Percentiles rank a stretch among this genome's conserved stretches.
Conservation (phyloP, 768 basidiomycete species). For the Lentinula raphanica region DNA sequence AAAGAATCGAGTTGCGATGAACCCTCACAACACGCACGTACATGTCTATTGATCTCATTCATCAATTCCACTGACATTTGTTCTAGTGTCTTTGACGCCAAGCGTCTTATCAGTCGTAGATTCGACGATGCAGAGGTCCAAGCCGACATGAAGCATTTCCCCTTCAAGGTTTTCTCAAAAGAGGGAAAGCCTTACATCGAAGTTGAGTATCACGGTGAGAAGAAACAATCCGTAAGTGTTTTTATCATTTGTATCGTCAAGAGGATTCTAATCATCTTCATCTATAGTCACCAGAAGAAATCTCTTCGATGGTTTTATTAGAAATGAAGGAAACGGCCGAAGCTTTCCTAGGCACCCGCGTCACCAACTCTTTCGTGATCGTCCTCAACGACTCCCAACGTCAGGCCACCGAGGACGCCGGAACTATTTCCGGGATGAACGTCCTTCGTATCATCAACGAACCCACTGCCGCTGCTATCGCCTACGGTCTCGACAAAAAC, state of each 20-base stretch:
- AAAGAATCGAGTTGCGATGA: slow-evolving; percentile 73
- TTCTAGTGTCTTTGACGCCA: slow-evolving; percentile 44
- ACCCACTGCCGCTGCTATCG: slow-evolving; percentile 67
- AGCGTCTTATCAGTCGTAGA: slow-evolving; percentile 52
- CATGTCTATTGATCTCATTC: slow-evolving; percentile 1
- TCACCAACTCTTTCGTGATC: slow-evolving; percentile 55
- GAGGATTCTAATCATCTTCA: not conserved
- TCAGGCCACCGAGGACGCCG: slow-evolving; percentile 66
- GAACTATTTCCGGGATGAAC: slow-evolving; percentile 58
- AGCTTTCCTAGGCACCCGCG: slow-evolving; percentile 58
- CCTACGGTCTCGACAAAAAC: slow-evolving; percentile 65
- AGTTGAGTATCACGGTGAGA: slow-evolving; percentile 51
- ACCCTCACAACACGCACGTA: slow-evolving; percentile 63
- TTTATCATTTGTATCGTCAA: not conserved
- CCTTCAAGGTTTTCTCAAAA: slow-evolving; percentile 39
- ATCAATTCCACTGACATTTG: not conserved
- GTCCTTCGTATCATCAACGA: slow-evolving; percentile 66
- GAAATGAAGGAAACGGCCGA: slow-evolving; percentile 74
- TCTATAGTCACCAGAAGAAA: slow-evolving; percentile 55
- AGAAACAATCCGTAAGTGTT: slow-evolving; percentile 48
- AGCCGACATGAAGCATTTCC: slow-evolving; percentile 46
- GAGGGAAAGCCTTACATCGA: slow-evolving; percentile 47
- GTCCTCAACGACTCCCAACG: slow-evolving; percentile 68
- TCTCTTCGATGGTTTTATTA: slow-evolving; percentile 58
- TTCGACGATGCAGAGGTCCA: slow-evolving; percentile 42